phyloP scores from a whole-genome alignment of 257 asterid species.

The Capsicum pubescens region DNA sequence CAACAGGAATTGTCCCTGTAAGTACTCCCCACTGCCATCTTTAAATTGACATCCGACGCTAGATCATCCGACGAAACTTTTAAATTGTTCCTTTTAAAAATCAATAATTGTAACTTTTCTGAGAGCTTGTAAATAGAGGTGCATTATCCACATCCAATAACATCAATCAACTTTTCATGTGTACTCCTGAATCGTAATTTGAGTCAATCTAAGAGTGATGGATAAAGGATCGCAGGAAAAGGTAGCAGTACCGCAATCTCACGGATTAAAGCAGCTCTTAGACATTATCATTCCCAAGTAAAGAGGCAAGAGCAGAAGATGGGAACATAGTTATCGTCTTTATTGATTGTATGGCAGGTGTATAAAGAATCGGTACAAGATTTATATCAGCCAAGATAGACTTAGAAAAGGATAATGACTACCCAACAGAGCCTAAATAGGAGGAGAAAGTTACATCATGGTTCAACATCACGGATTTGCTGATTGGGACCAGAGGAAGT shows the following conservation, averaged over 20 bases:
- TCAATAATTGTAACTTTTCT: neutral
- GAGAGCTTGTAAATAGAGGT: neutral
- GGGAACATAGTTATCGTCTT: too few species aligned
- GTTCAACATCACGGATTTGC: too few species aligned
- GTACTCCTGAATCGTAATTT: neutral
- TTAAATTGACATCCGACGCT: neutral
- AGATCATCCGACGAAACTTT: too few species aligned
- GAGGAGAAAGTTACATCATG: too few species aligned
- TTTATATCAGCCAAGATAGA: too few species aligned
- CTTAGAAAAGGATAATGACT: too few species aligned
- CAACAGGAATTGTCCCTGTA: neutral
- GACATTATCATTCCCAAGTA: neutral
- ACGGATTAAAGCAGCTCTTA: neutral
- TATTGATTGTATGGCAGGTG: too few species aligned
- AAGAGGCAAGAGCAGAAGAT: too few species aligned
- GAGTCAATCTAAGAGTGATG: neutral
- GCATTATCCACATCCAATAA: conserved; percentile 2
- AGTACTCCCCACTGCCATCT: neutral
- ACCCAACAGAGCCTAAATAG: too few species aligned
- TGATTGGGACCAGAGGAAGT: too few species aligned
- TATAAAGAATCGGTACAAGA: too few species aligned
- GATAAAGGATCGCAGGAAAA: neutral
- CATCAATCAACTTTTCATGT: neutral
- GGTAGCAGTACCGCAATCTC: neutral
- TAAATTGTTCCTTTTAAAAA: too few species aligned